These are phyloP conservation scores for Amaranthus cruentus DNA, from an alignment of 148 eudicot species.

Conservation along the genomic window DNA sequence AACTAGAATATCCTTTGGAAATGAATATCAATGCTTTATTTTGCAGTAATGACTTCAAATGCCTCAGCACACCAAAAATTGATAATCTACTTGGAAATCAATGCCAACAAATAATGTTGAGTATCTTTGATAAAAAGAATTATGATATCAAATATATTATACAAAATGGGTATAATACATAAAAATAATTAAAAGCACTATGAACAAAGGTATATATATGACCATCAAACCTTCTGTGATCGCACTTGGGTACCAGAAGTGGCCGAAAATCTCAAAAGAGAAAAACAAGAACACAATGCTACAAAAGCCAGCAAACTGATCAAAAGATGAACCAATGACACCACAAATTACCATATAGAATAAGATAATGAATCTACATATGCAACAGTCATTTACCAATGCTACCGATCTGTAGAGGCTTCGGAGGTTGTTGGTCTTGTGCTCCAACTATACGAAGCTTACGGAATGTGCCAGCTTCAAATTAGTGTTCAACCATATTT, in stretches of 20 bases:
- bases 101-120: constrained; percentile 2
- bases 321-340: neutral
- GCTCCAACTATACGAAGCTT: neutral
- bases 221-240: constrained; percentile 22
- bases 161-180: constrained; percentile 20
- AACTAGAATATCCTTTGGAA: neutral
- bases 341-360: constrained; percentile 8
- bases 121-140: constrained; percentile 24
- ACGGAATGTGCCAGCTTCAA: constrained; percentile 2
- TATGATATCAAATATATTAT: constrained; percentile 19
- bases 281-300: neutral
- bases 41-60: neutral
- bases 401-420: constrained; percentile 4
- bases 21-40: neutral
- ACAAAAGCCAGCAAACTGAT: constrained; percentile 11
- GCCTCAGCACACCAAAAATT: neutral
- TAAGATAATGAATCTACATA: constrained; percentile 4
- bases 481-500: neutral
- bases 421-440: constrained; percentile 7
- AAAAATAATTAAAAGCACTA: constrained; percentile 30
- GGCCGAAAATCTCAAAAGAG: neutral
- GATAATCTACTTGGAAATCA: neutral
- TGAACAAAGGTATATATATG: constrained; percentile 11
- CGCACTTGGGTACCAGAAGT: neutral
- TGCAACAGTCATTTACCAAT: neutral